Evolutionary conservation across 352 stramenopile species (phyloP), one percentile per base, ranked within the genome.

Genomic region (Phytophthora vignae): DNA sequence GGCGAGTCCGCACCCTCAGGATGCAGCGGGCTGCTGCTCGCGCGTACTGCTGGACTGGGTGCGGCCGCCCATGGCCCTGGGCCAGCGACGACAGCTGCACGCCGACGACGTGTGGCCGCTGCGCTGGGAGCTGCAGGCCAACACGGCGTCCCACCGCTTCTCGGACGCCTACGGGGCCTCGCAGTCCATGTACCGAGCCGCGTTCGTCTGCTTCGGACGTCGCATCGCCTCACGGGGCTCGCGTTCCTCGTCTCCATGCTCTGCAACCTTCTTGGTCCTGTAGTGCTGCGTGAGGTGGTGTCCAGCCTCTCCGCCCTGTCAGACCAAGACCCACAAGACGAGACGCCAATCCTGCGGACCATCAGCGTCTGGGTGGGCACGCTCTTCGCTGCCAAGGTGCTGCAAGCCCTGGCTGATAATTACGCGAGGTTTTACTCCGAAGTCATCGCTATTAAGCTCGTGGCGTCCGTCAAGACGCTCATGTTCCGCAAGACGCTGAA

Each of bases 401-500:
- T 91, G n/a, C 79, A 91, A 57, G 82, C 83, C 21, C 52, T 93
- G 11, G 57, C 80, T 15, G 81, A 90, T 46, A 84, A 74, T 27
- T 83, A 83, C 60, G 81, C 72, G 5, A 82, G 77, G 17, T 85
- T 88, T 31, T 71, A 71, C 14, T 85, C 74, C 17, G 79, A 91
- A 53, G 58, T 81, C 0, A 80, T 91, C 40, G 81, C 82, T 25
- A 83, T 91, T 67, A 71, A 90, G 60, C 81, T 91, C 38, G 74
- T 82, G 6, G 81, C 61, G 12, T 71, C 69, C 2, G 54, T 93
- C 55, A 88, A 91, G 74, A 75, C 72, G 17, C 38, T 89, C 27
- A 55, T 93, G 21, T 91, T 86, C 73, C 62, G 59, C 33, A 91
- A 91, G 66, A 84, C 79, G 14, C 48, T 91, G 40, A 73, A 69